These are phyloP conservation scores for Starmerella cellae DNA, from an alignment of 805 yeast genomes.

Conservation along the genomic window DNA sequence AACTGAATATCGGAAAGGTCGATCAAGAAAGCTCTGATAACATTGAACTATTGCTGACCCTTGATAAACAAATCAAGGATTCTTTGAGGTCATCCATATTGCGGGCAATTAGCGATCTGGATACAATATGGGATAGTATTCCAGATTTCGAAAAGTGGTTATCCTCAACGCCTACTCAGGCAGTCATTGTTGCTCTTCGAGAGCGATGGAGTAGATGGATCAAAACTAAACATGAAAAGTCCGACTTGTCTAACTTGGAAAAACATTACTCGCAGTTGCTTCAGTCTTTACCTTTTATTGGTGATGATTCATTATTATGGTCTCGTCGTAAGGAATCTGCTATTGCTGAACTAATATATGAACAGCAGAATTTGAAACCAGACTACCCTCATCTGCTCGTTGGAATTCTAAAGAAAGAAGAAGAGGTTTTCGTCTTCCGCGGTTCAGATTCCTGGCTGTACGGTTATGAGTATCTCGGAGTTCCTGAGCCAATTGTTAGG, in stretches of 20 bases:
- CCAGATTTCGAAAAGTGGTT: constrained; percentile 29
- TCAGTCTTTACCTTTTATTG: constrained; percentile 2
- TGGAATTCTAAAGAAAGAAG: neutral
- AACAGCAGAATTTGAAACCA: constrained; percentile 1
- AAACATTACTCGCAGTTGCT: neutral
- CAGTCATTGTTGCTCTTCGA: constrained; percentile 17
- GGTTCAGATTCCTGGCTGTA: constrained; percentile 41
- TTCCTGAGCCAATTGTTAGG: constrained; percentile 55
- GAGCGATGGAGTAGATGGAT: constrained; percentile 2
- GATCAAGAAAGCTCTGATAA: constrained; percentile 33
- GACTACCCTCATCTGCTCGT: neutral
- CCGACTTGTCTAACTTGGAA: neutral
- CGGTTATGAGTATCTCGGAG: constrained; percentile 75
- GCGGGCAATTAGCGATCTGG: constrained; percentile 26
- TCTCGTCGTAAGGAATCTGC: constrained; percentile 10
- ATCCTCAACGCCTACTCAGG: constrained; percentile 41
- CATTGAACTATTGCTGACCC: constrained; percentile 46
- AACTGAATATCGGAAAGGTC: constrained; percentile 30
- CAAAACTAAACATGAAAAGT: neutral
- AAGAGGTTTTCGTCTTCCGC: constrained; percentile 32
- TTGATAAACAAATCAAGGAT: constrained; percentile 42
- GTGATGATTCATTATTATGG: constrained; percentile 8
- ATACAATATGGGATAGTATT: constrained; percentile 12
- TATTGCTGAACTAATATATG: constrained; percentile 10
- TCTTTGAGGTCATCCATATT: constrained; percentile 34